Conservation (phyloP, 2,329 filamentous ascomycete species). For the Alternaria metachromatica region DNA sequence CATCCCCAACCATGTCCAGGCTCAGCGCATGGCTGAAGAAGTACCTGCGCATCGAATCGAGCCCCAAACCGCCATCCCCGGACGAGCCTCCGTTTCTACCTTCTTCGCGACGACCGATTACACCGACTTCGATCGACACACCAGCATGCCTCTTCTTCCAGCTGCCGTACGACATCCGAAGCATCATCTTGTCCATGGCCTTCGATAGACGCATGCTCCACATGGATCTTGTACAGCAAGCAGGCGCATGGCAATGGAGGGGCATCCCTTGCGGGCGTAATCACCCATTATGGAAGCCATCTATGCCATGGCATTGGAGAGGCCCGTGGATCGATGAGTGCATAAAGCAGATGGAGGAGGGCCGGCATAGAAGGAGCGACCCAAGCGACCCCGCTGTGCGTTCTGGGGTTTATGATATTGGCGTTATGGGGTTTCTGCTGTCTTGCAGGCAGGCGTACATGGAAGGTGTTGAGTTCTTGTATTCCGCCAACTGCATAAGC, state of each 20-base stretch:
- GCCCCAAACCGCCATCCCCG: not conserved
- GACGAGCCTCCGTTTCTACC: slow-evolving; percentile 4
- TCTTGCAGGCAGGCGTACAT: slow-evolving; percentile 18
- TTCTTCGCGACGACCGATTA: slow-evolving; percentile 6
- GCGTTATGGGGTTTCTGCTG: slow-evolving; percentile 16
- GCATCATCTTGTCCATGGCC: slow-evolving; percentile 4
- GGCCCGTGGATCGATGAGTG: not conserved
- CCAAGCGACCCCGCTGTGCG: not conserved
- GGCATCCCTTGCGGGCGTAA: slow-evolving; percentile 2
- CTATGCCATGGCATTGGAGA: not conserved
- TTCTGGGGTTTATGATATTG: not conserved
- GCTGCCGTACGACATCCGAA: slow-evolving; percentile 11
- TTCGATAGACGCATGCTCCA: slow-evolving; percentile 9
- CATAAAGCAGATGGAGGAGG: not conserved
- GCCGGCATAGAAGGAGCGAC: not conserved
- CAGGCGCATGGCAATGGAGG: slow-evolving; percentile 8
- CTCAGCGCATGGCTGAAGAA: slow-evolving; percentile 1
- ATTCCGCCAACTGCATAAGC: slow-evolving; percentile 11
- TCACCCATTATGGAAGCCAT: not conserved
- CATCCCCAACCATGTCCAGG: not conserved
- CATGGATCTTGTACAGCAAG: slow-evolving; percentile 3
- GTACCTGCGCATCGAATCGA: not conserved
- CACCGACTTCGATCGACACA: slow-evolving; percentile 1
- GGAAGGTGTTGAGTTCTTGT: slow-evolving; percentile 17
- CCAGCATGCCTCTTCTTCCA: slow-evolving; percentile 8